A percentile compares a stretch with the other conserved stretches of the same genome.
phyloP scores from a whole-genome alignment of 352 stramenopile genomes.

The Elongisporangium senticosum region DNA sequence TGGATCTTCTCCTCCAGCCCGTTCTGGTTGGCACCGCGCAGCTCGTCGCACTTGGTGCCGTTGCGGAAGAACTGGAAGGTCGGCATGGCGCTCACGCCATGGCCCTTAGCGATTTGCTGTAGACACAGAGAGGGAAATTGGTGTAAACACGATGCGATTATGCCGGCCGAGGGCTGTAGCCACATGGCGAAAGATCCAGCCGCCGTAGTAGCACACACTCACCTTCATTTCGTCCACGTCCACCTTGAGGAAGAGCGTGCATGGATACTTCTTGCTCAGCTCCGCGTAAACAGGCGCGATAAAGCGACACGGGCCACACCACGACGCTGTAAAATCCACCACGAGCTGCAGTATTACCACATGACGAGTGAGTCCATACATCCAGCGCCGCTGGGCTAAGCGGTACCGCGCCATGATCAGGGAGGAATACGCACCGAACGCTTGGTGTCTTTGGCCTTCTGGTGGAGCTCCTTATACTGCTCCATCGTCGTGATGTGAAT shows the following conservation, averaged over 20 bases:
- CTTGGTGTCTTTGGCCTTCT: slow-evolving; percentile 62
- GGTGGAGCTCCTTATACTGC: slow-evolving; percentile 70
- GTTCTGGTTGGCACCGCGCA: slow-evolving; percentile 77
- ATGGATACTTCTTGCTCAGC: slow-evolving; percentile 78
- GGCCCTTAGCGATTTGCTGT: slow-evolving; percentile 49
- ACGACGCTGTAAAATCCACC: slow-evolving; percentile 86
- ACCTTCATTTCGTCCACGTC: slow-evolving; percentile 83
- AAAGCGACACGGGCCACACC: slow-evolving; percentile 84
- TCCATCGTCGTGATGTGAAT: slow-evolving; percentile 64
- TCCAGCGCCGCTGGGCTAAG: neutral
- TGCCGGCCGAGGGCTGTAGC: neutral
- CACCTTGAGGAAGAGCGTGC: slow-evolving; percentile 85
- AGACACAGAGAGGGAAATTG: neutral
- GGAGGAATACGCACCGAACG: slow-evolving; percentile 26
- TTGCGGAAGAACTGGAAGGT: slow-evolving; percentile 95
- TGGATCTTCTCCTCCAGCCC: slow-evolving; percentile 54
- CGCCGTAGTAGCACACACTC: slow-evolving; percentile 1
- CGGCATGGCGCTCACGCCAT: slow-evolving; percentile 89
- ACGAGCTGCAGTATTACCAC: slow-evolving; percentile 31
- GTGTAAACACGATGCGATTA: neutral
- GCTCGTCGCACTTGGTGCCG: slow-evolving; percentile 84
- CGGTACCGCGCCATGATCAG: neutral
- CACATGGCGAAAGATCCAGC: slow-evolving; percentile 4
- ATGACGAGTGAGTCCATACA: neutral
- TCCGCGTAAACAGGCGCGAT: slow-evolving; percentile 85